Evolutionary conservation across 495 filamentous ascomycete species (phyloP).

Genomic region (Xylaria scruposa): DNA sequence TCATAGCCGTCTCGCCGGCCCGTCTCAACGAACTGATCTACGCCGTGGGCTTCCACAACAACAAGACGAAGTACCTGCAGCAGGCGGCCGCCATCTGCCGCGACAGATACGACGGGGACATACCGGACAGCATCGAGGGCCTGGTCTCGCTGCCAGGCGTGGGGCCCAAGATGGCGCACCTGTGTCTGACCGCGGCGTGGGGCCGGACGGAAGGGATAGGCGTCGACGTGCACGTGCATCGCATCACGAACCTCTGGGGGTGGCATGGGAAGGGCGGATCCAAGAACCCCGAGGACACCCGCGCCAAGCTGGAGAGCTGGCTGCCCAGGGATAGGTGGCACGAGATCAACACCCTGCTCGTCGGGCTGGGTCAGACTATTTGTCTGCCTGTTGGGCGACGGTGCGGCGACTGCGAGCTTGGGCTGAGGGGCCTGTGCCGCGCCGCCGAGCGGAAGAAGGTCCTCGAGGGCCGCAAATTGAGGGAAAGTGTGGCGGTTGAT

Average conservation of each 20-base stretch:
- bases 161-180: constrained; percentile 96
- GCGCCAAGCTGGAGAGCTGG: constrained; percentile 79
- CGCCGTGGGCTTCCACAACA: constrained; percentile 93
- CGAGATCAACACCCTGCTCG: constrained; percentile 91
- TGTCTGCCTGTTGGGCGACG: constrained; percentile 80
- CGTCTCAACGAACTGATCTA: constrained; percentile 80
- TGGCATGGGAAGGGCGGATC: constrained; percentile 73
- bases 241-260: constrained; percentile 95
- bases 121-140: constrained; percentile 80
- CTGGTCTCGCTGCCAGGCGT: constrained; percentile 87
- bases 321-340: constrained; percentile 88
- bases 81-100: constrained; percentile 73
- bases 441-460: constrained; percentile 68
- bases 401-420: constrained; percentile 85
- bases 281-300: constrained; percentile 84
- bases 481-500: constrained; percentile 32
- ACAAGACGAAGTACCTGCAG: constrained; percentile 91
- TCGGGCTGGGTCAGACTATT: constrained; percentile 86
- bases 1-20: constrained; percentile 73
- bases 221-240: constrained; percentile 75
- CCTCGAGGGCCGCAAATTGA: constrained; percentile 50
- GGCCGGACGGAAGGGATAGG: constrained; percentile 65
- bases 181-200: constrained; percentile 79
- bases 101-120: constrained; percentile 74
- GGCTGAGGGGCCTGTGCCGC: constrained; percentile 75